A percentile compares a stretch with the other conserved stretches of the same genome.
These are phyloP conservation scores for Microbotryum scabiosae DNA, from an alignment of 1,284 basidiomycete species.

Conservation along the genomic window DNA sequence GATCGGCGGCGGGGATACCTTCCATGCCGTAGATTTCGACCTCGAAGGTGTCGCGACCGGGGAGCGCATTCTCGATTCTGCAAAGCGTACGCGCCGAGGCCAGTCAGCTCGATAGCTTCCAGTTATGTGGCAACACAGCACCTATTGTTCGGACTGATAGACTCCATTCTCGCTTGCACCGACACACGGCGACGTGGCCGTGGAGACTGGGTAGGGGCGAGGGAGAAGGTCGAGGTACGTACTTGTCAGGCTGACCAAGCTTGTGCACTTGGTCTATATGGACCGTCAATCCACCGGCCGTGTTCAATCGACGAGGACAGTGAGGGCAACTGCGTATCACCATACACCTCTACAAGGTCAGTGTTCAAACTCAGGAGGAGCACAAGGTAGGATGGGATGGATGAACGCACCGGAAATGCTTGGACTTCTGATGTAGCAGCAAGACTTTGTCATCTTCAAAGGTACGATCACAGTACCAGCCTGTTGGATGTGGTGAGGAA, in stretches of 20 bases:
- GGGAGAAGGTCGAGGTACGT: slow-evolving; percentile 36
- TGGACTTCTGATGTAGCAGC: slow-evolving; percentile 98
- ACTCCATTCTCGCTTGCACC: background rate
- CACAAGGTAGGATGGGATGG: too few species aligned
- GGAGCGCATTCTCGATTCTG: slow-evolving; percentile 90
- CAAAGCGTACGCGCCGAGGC: slow-evolving; percentile 20
- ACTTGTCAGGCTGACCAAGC: slow-evolving; percentile 84
- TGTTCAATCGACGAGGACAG: slow-evolving; percentile 91
- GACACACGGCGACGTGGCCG: too few species aligned
- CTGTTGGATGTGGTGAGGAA: slow-evolving; percentile 52
- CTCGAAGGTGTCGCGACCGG: slow-evolving; percentile 93
- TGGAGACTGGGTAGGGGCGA: background rate
- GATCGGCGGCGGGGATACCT: slow-evolving; percentile 86
- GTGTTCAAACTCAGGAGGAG: background rate
- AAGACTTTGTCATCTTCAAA: slow-evolving; percentile 98
- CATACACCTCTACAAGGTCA: background rate
- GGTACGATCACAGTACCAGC: slow-evolving; percentile 98
- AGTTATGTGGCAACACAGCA: slow-evolving; percentile 43
- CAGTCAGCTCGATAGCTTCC: background rate
- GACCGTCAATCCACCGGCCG: slow-evolving; percentile 94
- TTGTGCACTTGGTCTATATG: slow-evolving; percentile 99
- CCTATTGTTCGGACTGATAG: background rate
- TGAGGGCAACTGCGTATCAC: slow-evolving; percentile 63
- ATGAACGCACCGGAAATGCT: slow-evolving; percentile 60
- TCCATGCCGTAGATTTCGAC: slow-evolving; percentile 99